Evolutionary conservation across 257 asterid species (phyloP).

Genomic region (Paulownia fortunei): DNA sequence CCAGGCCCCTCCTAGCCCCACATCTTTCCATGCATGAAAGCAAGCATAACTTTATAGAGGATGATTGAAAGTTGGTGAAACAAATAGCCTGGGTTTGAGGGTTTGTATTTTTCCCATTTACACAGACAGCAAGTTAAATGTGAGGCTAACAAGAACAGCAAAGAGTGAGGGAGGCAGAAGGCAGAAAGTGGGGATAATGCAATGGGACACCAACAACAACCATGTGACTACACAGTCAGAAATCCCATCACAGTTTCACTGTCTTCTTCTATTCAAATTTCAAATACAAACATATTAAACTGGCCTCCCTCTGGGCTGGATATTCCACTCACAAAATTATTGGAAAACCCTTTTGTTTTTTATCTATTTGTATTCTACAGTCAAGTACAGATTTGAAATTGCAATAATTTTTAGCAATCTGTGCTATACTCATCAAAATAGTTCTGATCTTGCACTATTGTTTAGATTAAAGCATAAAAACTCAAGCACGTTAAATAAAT

Average conservation of each 20-base stretch:
- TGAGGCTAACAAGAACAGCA: conserved; percentile 5
- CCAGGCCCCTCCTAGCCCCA: background rate
- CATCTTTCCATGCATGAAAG: background rate
- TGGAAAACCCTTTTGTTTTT: background rate
- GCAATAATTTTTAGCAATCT: background rate
- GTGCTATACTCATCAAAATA: background rate
- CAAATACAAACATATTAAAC: conserved; percentile 28
- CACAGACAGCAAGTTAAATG: conserved; percentile 18
- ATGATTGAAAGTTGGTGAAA: background rate
- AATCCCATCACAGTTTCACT: conserved; percentile 6
- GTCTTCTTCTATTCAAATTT: conserved; percentile 21
- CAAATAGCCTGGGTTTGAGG: background rate
- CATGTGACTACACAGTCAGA: conserved; percentile 18
- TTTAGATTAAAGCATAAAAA: no score
- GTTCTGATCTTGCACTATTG: background rate
- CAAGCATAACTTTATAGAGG: background rate
- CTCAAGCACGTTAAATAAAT: no score
- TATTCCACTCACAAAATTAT: conserved; percentile 8
- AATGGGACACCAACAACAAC: conserved; percentile 24
- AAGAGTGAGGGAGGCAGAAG: background rate
- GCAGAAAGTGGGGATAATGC: conserved; percentile 17
- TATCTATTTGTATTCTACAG: background rate
- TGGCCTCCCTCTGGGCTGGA: background rate
- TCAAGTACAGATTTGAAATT: background rate
- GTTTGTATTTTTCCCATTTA: background rate